Percentiles rank a stretch among this genome's conserved stretches.
These are phyloP conservation scores for Nicotiana obtusifolia DNA, from an alignment of 257 asterid genomes.

Conservation along the genomic window DNA sequence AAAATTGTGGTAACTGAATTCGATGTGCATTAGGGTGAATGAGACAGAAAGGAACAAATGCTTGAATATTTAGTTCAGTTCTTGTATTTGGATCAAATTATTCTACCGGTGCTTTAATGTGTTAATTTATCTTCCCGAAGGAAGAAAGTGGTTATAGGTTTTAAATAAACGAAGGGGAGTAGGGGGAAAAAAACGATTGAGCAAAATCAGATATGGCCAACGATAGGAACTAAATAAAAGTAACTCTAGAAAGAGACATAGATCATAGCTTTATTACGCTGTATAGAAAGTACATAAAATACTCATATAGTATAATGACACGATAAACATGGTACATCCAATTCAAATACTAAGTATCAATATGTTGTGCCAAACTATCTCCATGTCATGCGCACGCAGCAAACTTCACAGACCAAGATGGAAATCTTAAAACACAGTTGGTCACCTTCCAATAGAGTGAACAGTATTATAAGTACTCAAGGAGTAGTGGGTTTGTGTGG, in stretches of 20 bases:
- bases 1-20: too few species aligned
- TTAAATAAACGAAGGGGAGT: background rate
- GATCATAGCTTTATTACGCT: background rate
- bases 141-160: background rate
- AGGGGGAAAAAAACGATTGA: background rate
- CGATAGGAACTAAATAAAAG: background rate
- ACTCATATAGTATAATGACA: background rate
- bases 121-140: background rate
- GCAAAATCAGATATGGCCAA: background rate
- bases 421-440: background rate
- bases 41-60: too few species aligned
- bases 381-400: background rate
- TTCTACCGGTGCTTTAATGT: background rate
- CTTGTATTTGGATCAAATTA: background rate
- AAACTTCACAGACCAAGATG: background rate
- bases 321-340: background rate
- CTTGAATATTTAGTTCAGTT: too few species aligned
- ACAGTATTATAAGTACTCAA: background rate
- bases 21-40: too few species aligned
- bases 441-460: background rate
- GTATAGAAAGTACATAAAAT: background rate
- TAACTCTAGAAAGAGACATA: background rate
- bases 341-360: background rate
- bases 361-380: background rate
- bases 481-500: background rate